Base-by-base conservation (phyloP, 352 stramenopile genomes). In the Phytopythium chamaehyphon region DNA sequence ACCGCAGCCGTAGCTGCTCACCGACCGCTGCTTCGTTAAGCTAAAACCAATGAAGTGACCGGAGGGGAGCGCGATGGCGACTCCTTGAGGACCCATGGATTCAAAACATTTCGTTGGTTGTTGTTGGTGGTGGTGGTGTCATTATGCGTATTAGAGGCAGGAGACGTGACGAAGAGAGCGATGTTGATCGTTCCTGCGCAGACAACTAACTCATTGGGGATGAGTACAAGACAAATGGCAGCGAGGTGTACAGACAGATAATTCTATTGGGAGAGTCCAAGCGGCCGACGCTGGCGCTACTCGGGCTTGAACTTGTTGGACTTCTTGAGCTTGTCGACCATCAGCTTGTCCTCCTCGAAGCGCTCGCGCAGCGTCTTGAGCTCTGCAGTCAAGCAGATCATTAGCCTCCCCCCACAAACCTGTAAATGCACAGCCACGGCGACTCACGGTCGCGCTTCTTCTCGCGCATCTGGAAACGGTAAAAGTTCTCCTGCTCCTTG, bases 391-490 rank as follows among this genome's bases (percentile, higher is more conserved):
- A 28, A 39, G 6, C 15, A 45, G 28, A 14, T 14, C 18, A 51
- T 35, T 14, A 33, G 10, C n/a, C 28, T 18, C 21, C 54, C 38
- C 10, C 5, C 19, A 51, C 4, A 11, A 19, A 42, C 15, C 16
- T 18, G 24, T 23, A 19, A 23, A 45, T 23, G 19, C 51, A 50
- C 15, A 11, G 2, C 5, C 4, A 3, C 16, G 16, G 40, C 26
- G 39, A 89, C 79, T 60, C 71, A 93, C 83, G 83, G 42, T 80
- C 78, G 66, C 83, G 79, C 57, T 91, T 91, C 62, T 87, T 88
- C 65, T 94, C 83, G 47, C 83, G 75, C 49, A 86, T 83, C 59
- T 94, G 83, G 67, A 94, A 94, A 24, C 81, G 76, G 57, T 94
- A 94, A 47, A 94, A 94, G 57, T 92, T 81, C 22, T 77, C 54